Percentiles rank a stretch among this genome's conserved stretches.
These are phyloP conservation scores for Babesia caballi DNA, from an alignment of 169 alveolate species.

Conservation along the genomic window DNA sequence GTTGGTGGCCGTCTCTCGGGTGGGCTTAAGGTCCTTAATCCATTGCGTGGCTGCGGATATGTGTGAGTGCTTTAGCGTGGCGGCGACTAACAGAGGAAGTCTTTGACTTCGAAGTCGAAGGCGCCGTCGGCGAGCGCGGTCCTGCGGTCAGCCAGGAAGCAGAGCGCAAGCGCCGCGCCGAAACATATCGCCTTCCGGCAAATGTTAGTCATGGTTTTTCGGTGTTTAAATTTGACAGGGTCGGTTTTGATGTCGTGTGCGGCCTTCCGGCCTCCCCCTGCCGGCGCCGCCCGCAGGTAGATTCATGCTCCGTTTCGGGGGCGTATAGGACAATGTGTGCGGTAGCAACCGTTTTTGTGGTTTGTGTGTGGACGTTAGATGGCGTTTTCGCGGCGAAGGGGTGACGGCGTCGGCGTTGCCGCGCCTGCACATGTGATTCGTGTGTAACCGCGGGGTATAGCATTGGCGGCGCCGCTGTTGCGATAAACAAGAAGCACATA, in stretches of 20 bases:
- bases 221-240: not conserved
- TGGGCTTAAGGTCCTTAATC: slow-evolving; percentile 1
- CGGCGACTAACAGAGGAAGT: not conserved
- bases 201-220: not conserved
- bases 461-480: too few relatives aligned
- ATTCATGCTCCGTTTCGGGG: too few relatives aligned
- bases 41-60: not conserved
- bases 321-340: too few relatives aligned
- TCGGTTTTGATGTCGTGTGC: not conserved
- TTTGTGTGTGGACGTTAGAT: too few relatives aligned
- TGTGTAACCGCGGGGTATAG: not conserved
- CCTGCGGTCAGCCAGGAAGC: not conserved
- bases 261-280: not conserved
- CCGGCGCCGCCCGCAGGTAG: too few relatives aligned
- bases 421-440: slow-evolving; percentile 10
- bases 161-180: slow-evolving; percentile 7
- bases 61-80: not conserved
- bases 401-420: too few relatives aligned
- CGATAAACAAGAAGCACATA: too few relatives aligned
- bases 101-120: not conserved
- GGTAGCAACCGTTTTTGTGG: too few relatives aligned
- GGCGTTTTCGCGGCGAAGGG: too few relatives aligned
- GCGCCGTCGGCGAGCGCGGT: not conserved
- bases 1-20: not conserved
- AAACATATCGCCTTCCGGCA: not conserved